Evolutionary conservation across 202 grass and related monocot species (phyloP), one percentile per base, ranked within the genome.

Genomic region (Brachypodium distachyon): DNA sequence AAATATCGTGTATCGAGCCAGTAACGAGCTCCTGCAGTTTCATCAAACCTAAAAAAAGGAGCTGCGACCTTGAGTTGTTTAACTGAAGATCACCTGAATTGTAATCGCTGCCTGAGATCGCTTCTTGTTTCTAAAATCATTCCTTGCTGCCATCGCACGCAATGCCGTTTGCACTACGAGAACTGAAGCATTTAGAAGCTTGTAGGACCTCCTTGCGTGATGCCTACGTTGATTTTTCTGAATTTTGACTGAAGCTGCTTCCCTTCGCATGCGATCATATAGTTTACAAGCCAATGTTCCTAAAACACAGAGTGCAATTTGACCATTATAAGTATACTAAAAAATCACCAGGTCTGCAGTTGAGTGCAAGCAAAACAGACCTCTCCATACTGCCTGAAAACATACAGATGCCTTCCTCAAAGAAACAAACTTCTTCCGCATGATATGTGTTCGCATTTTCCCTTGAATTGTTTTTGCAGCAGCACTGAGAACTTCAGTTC

Each of bases 381-480:
- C 92, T 99, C 96, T 95, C 91, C 96, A 95, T 75, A 93, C 61
- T 81, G 96, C 86, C 78, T 99, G 96, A 76, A 99, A 27, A 78
- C 77, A 78, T 73, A 99, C 69, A 69, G 96, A 82, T 52, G 96
- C 82, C 48, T 99, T 94, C 67, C 85, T 87, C 75, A 93, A 80
- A 68, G 80, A 75, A 87, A 98, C 58, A 80, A 98, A 95, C 66
- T 87, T 94, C 63, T 99, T 95, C 62, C 85, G 70, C 85, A 92
- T 88, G 67, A 99, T 88, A 90, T 95, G 84, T 64, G 96, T 99
- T 26, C 89, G 80, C 77, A 99, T 93, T 80, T 99, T 93, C 62
- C 89, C 73, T 82, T 99, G 96, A 85, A 99, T 93, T 75, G 85
- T 87, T 67, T 95, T 99, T 83, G 96, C 96, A 12, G 91, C 92